Base-by-base conservation (phyloP, 83 land plant species). In the Thuja plicata region DNA sequence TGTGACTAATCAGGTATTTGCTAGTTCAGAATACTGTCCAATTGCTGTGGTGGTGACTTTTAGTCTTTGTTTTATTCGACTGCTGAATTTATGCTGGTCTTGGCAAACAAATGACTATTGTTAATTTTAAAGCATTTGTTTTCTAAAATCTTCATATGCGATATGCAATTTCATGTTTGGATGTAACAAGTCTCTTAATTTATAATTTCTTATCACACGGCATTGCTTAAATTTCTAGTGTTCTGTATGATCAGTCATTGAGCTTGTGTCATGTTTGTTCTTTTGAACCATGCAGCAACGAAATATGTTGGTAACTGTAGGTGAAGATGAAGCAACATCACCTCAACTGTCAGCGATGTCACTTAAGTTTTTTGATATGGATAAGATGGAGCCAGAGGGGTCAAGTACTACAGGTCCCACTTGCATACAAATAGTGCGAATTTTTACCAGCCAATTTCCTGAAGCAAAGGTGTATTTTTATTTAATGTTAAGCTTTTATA, bases 341-440 rank as follows among this genome's bases (percentile, higher is more conserved):
- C 91, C 96, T 9, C 94, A 93, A 62, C 80, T 89, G 66, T 93
- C 98, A 32, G 88, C 94, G 17, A 87, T 93, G 87, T 92, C 93
- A 57, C 88, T 97, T 27, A 97, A 97, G 92, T 92, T 96, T 84
- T 97, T 97, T 91, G 99, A 97, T 86, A 94, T 97, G 62, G 97
- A 95, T 70, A 97, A 97, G 88, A 94, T 92, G 89, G 92, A 98
- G 89, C 85, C 94, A 12, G 98, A 97, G 91, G 92, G 96, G 21
- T 93, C 99, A 41, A 98, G 99, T 92, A 90, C 94, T 32, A 91
- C 93, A 37, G 93, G 87, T 87, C 99, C 99, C 82, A 91, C 94
- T 45, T 97, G 99, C 78, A 87, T 95, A 50, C 97, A 97, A 40
- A 94, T 93, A 45, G 80, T 97, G 76, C 91, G 95, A 32, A 91